Evolutionary conservation across 2,329 filamentous ascomycete genomes (phyloP), one percentile per base, ranked within the genome.

Genomic region (Colletotrichum australisinense): DNA sequence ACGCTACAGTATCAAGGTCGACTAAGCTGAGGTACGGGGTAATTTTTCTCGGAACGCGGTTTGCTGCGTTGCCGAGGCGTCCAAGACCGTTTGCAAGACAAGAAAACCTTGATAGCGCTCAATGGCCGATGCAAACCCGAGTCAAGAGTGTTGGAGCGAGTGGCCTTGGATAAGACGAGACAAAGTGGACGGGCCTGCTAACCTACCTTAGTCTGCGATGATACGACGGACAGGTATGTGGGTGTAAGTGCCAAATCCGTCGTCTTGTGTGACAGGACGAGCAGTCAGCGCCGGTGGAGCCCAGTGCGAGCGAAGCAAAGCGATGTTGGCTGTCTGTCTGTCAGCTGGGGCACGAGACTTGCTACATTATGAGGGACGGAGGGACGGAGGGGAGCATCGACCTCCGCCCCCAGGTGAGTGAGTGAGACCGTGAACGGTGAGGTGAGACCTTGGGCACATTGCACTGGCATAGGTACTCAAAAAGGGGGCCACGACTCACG

Each of bases 81-180:
- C 46, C 62, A 38, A 64, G 62, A 55, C 46, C 30, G 14, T 55
- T 22, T 55, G 49, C 62, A 22, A 53, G 46, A 55, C 62, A 55
- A 49, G 42, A 49, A 64, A 64, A 55, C 26, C 46, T 55, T 55
- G 53, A 42, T 30, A 52, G 24, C 49, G 32, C 38, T 52, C 52
- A 30, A 19, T 16, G 52, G n/a, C 52, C 52, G 49, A 22, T 22
- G 52, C 32, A 65, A 65, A 63, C n/a, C 22, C 42, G 62, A 55
- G 62, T 65, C 63, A 57, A 24, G 52, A 46, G 62, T 65, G 52
- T 38, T 19, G 52, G 28, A 22, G 52, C 8, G 30, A 35, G n/a
- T 22, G 42, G n/a, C 30, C 62, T 64, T 53, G 46, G n/a, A 53
- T 42, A 26, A 9, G 14, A 55, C 28, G n/a, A 64, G 46, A 38